Conservation (phyloP, 78 protist genomes). For the Guillardia theta region DNA sequence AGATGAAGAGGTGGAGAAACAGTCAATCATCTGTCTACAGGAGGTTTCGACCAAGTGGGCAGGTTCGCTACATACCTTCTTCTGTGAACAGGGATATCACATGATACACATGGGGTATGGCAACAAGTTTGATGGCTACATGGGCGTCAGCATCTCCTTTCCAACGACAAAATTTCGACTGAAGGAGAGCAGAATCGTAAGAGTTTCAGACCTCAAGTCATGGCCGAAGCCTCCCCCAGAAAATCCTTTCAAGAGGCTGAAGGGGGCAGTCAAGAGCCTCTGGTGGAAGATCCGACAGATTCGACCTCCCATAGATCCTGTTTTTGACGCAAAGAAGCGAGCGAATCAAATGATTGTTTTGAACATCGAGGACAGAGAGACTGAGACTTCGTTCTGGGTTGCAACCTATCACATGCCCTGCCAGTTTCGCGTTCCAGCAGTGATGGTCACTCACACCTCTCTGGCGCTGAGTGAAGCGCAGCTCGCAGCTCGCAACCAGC, state of each 20-base stretch:
- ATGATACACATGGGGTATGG: slow-evolving; percentile 23
- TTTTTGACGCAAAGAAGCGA: not conserved
- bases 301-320: not conserved
- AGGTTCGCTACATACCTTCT: not conserved
- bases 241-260: not conserved
- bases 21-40: not conserved
- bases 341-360: not conserved
- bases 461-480: not conserved
- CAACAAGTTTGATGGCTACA: not conserved
- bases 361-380: not conserved
- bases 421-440: not conserved
- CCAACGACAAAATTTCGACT: not conserved
- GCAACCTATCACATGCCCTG: not conserved
- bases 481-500: not conserved
- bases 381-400: not conserved
- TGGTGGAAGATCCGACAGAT: not conserved
- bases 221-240: not conserved
- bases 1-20: not conserved
- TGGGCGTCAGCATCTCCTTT: not conserved
- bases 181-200: not conserved
- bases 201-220: not conserved
- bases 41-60: not conserved
- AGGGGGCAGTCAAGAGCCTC: not conserved
- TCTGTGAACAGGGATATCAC: not conserved
- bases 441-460: not conserved